Evolutionary conservation across 331 rosid species (phyloP).

Genomic region (Prunus yedoensis): DNA sequence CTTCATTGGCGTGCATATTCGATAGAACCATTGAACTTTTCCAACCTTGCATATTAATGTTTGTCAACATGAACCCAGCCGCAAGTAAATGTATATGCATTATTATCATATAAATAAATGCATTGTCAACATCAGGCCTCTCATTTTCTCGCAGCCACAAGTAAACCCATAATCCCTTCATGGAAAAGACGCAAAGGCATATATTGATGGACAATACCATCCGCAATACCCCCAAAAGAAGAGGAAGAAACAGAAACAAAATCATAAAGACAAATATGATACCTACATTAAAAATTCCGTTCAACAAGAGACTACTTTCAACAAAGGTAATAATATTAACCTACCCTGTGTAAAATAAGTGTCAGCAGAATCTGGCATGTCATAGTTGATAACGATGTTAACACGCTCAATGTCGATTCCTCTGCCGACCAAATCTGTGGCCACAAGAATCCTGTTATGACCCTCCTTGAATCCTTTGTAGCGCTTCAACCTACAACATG

Average conservation of each 20-base stretch:
- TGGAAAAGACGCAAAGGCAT: background rate
- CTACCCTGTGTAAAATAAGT: constrained; percentile 96
- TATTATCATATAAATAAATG: too few species aligned
- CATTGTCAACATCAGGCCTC: too few species aligned
- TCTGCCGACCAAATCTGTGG: constrained; percentile 96
- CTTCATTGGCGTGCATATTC: too few species aligned
- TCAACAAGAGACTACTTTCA: background rate
- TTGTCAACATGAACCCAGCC: too few species aligned
- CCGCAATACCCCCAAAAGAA: background rate
- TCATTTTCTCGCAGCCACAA: background rate
- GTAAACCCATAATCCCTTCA: background rate
- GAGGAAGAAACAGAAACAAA: background rate
- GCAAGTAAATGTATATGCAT: too few species aligned
- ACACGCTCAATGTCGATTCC: constrained; percentile 99
- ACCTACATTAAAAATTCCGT: background rate
- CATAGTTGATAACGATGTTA: constrained; percentile 93
- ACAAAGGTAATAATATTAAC: constrained; percentile 2
- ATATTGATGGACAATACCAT: background rate
- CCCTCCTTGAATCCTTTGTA: constrained; percentile 99
- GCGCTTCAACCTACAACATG: constrained; percentile 70
- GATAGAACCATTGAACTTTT: too few species aligned
- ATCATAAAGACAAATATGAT: background rate
- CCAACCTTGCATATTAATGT: too few species aligned
- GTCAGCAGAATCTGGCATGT: constrained; percentile 99
- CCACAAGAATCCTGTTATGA: constrained; percentile 94